Percentiles rank a stretch among this genome's conserved stretches.
phyloP scores from a whole-genome alignment of 495 filamentous ascomycete species.

The Talaromyces ruber region DNA sequence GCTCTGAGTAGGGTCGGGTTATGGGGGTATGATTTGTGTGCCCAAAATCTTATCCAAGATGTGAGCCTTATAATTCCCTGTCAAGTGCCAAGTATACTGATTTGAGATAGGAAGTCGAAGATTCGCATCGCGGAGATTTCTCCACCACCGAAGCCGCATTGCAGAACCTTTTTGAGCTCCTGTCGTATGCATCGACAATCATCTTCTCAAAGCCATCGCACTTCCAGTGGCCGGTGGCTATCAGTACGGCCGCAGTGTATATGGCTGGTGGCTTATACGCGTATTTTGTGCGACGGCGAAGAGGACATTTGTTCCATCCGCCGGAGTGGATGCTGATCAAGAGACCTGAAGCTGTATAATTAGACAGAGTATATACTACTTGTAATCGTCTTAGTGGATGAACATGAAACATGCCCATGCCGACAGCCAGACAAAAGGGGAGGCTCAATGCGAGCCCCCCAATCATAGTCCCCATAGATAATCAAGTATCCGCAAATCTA shows the following conservation, averaged over 20 bases:
- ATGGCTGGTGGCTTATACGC: conserved; percentile 45
- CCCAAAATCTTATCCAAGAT: conserved; percentile 58
- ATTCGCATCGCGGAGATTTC: conserved; percentile 43
- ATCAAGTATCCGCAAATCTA: too few species aligned
- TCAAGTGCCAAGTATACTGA: background rate
- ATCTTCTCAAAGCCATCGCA: conserved; percentile 45
- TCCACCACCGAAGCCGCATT: conserved; percentile 52
- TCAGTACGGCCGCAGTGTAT: conserved; percentile 44
- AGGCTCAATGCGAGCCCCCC: background rate
- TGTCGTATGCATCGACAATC: conserved; percentile 53
- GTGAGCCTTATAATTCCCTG: conserved; percentile 25
- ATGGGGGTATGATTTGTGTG: conserved; percentile 60
- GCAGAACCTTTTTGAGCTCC: conserved; percentile 60
- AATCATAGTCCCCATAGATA: too few species aligned
- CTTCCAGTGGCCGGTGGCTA: conserved; percentile 52
- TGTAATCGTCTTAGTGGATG: too few species aligned
- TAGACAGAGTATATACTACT: background rate
- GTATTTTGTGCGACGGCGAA: conserved; percentile 42
- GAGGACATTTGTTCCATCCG: conserved; percentile 56
- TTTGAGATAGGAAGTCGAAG: conserved; percentile 15
- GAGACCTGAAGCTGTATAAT: background rate
- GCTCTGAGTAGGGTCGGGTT: conserved; percentile 55
- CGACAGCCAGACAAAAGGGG: background rate
- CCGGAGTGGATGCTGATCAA: conserved; percentile 18
- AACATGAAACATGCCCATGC: background rate